phyloP scores from a whole-genome alignment of 129 eudicot genomes.

The Erigeron canadensis region DNA sequence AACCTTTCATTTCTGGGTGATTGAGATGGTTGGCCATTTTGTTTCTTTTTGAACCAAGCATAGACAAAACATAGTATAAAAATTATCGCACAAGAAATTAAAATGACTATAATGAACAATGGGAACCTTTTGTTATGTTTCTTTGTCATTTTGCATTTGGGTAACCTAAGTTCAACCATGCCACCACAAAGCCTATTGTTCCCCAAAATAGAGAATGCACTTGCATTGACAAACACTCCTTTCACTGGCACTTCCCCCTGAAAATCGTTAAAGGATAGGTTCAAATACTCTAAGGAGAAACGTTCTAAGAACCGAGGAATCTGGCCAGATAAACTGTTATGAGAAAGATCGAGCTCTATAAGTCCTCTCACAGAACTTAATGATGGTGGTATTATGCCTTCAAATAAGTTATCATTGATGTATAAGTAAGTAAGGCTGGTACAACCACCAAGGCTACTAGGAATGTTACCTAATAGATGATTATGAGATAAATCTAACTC shows the following conservation, averaged over 20 bases:
- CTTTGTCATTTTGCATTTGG: conserved; percentile 17
- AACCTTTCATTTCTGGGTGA: neutral
- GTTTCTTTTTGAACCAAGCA: conserved; percentile 16
- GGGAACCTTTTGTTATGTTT: conserved; percentile 3
- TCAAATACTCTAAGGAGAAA: conserved; percentile 1
- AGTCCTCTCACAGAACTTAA: conserved; percentile 22
- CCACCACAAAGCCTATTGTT: conserved; percentile 35
- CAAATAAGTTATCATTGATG: conserved; percentile 23
- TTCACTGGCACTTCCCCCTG: conserved; percentile 18
- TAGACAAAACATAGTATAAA: neutral
- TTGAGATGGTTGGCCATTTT: neutral
- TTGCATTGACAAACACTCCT: conserved; percentile 28
- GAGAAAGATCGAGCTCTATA: conserved; percentile 20
- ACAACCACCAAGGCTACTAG: conserved; percentile 29
- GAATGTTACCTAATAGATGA: conserved; percentile 25
- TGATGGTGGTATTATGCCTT: conserved; percentile 28
- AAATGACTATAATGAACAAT: neutral
- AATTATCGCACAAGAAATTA: neutral
- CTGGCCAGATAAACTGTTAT: conserved; percentile 30
- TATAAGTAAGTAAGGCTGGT: conserved; percentile 25
- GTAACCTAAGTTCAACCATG: conserved; percentile 25
- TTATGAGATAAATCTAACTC: conserved; percentile 20
- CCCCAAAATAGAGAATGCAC: conserved; percentile 22
- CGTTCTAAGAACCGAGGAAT: conserved; percentile 23
- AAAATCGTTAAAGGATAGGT: conserved; percentile 29